Base-by-base conservation (phyloP, 1,284 basidiomycete species). In the Mycena citricolor region DNA sequence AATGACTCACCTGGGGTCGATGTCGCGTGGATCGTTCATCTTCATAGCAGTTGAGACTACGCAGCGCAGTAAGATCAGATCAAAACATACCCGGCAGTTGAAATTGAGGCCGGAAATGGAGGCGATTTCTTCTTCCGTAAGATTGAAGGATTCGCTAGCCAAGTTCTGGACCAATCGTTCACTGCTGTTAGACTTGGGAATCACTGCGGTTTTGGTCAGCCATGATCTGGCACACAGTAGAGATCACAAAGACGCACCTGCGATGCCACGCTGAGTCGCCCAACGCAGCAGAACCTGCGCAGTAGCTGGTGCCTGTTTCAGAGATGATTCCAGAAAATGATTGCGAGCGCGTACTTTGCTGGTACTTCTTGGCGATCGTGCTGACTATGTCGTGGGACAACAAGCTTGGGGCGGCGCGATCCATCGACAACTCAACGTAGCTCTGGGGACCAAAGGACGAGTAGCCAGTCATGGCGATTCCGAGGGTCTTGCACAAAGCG, bases 241-340 rank as follows among this genome's bases (percentile, higher is more conserved):
- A 14, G 24, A 20, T 26, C 24, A 30, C 19, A 32, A 12, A 37
- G 11, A 22, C 20, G 11, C 35, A 20, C 31, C 48, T 2, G 46
- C 85, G 48, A 90, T 73, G 6, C 78, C 81, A 23, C 77, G 79
- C 60, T 90, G 83, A 8, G 83, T 81, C 5, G 84, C 79, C 86
- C 86, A 90, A 54, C 86, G 79, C 44, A 90, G 75, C 24, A 89
- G 67, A 30, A 90, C 73, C 61, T 70, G 69, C 8, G 67, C 69
- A 7, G 69, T 51, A 26, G 60, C 60, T 62, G 28, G 30, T 31
- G 30, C 32, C n/a, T n/a, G n/a, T n/a, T n/a, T n/a, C n/a, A n/a
- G n/a, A n/a, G n/a, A n/a, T n/a, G n/a, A n/a, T n/a, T n/a, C n/a
- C n/a, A n/a, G n/a, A n/a, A n/a, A n/a, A n/a, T n/a, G n/a, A n/a